Evolutionary conservation across 2,329 filamentous ascomycete genomes (phyloP), one percentile per base, ranked within the genome.

Genomic region (Cadophora sp.): DNA sequence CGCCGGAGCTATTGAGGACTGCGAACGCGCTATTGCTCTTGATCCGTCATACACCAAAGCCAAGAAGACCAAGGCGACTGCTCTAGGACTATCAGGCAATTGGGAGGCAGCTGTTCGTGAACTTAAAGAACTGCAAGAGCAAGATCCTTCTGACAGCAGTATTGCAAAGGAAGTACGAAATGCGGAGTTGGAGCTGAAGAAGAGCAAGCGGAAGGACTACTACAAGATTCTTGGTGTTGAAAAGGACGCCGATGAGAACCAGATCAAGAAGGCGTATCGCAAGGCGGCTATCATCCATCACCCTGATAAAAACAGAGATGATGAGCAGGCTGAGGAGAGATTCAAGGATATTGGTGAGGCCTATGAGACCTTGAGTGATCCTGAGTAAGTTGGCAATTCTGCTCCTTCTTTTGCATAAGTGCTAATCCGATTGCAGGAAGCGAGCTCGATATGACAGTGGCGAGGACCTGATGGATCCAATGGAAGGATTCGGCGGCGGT

Each of bases 331-430:
- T 70, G 95, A 94, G 76, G 91, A 93, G 75, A 90, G 92, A 77
- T 99, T 99, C 87, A 98, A 99, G 87, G 96, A 99, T 79, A 92
- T 97, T 79, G 92, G 94, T 76, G 96, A 99, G 84, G 95, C 95
- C 50, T 97, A 99, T 79, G 96, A 99, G 82, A 97, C 91, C 61
- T 83, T 99, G 81, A 97, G 92, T 78, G 96, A 99, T 81, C 85
- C 94, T 83, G 90, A 97, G 91, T 94, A 91, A 81, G 91, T 89
- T 56, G 50, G 5, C 51, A 59, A 7, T 43, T 24, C 1, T 29
- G 2, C 12, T 64, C 7, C 12, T 24, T n/a, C 5, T 40, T 24
- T 61, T 24, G 46, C 29, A 19, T 14, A 27, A 29, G 7, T 67
- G 61, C 81, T 86, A 78, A 86, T 74, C 24, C 5, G 22, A 51